Base-by-base conservation (phyloP, 176 grass and related monocot genomes). In the Paspalum notatum region DNA sequence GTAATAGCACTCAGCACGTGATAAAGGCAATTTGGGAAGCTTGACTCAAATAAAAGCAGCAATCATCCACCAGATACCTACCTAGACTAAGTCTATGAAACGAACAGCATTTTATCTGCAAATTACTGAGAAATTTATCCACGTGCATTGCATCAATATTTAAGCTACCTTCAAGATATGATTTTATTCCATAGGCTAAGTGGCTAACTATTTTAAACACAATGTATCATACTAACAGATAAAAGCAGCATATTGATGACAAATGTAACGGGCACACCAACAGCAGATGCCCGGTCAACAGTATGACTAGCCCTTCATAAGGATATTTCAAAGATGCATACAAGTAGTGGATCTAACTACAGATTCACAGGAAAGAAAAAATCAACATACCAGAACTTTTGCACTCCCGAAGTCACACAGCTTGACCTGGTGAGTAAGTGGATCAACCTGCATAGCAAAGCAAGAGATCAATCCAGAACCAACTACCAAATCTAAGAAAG, bases 391-490 rank as follows among this genome's bases (percentile, higher is more conserved):
- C 90, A 99, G 85, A 58, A 99, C 81, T 88, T 99, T 99, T 26
- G 97, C 97, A 46, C 97, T 99, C 74, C 97, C 97, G 90, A 99
- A 99, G 87, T 99, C 97, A 88, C 97, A 99, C 25, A 99, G 73
- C 78, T 99, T 99, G 60, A 99, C 93, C 95, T 99, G 97, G 77
- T 99, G 97, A 60, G 97, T 99, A 5, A 99, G 91, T 57, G 97
- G 97, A 79, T 99, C 93, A 53, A 99, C 97, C 97, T 99, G 77
- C 48, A 74, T 53, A 45, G 18, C 60, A 80, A 68, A 79, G 74
- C 32, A 43, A 68, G 50, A 78, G 79, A 79, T 44, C 52, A 79
- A n/a, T 61, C 83, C 79, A 86, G 11, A 73, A 86, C 43, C 15
- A 45, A 24, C 27, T 45, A 88, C 61, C 11, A 67, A 56, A 89